Conservation (phyloP, 441 rosid genomes). For the Daphne laureola region DNA sequence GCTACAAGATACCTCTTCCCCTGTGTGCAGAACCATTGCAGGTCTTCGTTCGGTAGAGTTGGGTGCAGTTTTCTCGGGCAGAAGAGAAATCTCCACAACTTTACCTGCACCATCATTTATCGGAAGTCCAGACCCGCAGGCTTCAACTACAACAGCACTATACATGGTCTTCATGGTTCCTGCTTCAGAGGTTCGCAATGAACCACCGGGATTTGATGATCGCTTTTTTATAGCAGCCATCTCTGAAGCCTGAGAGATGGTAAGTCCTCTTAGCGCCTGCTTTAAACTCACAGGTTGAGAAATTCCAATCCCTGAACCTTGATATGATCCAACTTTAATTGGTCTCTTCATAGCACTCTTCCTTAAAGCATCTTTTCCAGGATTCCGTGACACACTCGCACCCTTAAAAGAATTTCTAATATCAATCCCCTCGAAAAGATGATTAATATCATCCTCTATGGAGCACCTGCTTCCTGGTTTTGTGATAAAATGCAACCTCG, state of each 20-base stretch:
- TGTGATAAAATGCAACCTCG: constrained; percentile 18
- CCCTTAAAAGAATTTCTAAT: constrained; percentile 36
- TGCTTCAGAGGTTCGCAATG: constrained; percentile 44
- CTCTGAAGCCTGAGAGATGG: constrained; percentile 74
- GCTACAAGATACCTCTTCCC: constrained; percentile 13
- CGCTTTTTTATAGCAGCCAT: constrained; percentile 73
- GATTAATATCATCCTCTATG: constrained; percentile 67
- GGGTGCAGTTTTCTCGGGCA: constrained; percentile 34
- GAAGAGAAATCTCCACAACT: constrained; percentile 56
- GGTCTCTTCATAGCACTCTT: constrained; percentile 78
- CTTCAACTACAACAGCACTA: constrained; percentile 57
- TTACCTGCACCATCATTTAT: constrained; percentile 34
- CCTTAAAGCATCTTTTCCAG: constrained; percentile 32
- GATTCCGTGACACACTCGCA: constrained; percentile 19
- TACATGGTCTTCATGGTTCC: constrained; percentile 55
- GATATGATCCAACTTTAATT: constrained; percentile 49
- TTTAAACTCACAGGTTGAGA: constrained; percentile 60
- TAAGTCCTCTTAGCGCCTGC: constrained; percentile 70
- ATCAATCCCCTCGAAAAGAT: constrained; percentile 64
- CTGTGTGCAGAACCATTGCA: constrained; percentile 21
- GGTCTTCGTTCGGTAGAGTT: constrained; percentile 21
- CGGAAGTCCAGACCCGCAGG: constrained; percentile 40
- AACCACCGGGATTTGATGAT: constrained; percentile 37
- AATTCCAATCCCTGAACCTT: constrained; percentile 55
- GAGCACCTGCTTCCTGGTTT: constrained; percentile 41